Base-by-base conservation (phyloP, 2,329 filamentous ascomycete genomes). In the Fusarium continuum region DNA sequence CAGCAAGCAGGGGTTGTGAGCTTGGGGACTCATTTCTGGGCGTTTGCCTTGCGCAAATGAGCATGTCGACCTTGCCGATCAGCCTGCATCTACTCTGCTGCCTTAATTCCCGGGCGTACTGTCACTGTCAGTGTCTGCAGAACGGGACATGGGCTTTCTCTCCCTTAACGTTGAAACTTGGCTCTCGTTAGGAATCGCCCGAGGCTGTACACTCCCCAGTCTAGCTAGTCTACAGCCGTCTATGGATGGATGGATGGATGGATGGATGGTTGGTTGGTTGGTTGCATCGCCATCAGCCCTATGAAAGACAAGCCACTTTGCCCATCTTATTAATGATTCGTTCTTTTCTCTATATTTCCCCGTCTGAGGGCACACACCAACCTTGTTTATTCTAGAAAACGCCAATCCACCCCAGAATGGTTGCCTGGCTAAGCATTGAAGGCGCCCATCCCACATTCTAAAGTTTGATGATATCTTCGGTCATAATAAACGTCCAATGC, bases 241-340 rank as follows among this genome's bases (percentile, higher is more conserved):
- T 46, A 16, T 25, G 25, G 17, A 57, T 52, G 55, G n/a, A n/a
- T n/a, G n/a, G n/a, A n/a, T n/a, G n/a, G n/a, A n/a, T n/a, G n/a
- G n/a, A n/a, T n/a, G n/a, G n/a, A n/a, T n/a, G n/a, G n/a, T n/a
- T n/a, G n/a, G n/a, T n/a, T n/a, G n/a, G n/a, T n/a, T n/a, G n/a
- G 51, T n/a, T 45, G 40, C 51, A 58, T 41, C 40, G 52, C 59
- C 57, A 26, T 62, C 59, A 62, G 59, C 59, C 59, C 59, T 62
- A 62, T 23, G 50, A 36, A 23, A 20, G 29, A 43, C 14, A 54
- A 41, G 35, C 35, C 52, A 51, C 46, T 23, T 32, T 28, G 32
- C 19, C n/a, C 36, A 16, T 20, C 36, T 36, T 38, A 8, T 35
- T 40, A 22, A 40, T 28, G 36, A 61, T 49, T 47, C 38, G 49